Base-by-base conservation (phyloP, 768 basidiomycete genomes). In the Rhodotorula kratochvilovae region DNA sequence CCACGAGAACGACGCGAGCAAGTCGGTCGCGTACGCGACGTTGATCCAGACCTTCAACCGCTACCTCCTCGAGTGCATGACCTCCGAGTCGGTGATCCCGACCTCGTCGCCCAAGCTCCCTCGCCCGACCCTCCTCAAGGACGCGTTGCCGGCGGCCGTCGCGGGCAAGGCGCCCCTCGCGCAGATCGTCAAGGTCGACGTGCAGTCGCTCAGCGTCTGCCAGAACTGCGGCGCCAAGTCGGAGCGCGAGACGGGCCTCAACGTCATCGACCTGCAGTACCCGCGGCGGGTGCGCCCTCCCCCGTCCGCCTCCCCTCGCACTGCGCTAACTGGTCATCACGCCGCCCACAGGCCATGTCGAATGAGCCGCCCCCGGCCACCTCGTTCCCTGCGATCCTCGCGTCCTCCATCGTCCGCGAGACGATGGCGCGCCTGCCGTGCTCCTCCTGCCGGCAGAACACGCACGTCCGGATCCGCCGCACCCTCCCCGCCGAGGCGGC, bases 11-110 rank as follows among this genome's bases (percentile, higher is more conserved):
- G 87, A 90, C 75, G 56, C 73, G 23, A 25, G 67, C 36, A 72
- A 69, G 46, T 71, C 77, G 17, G 68, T 71, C 54, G 70, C 74
- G 11, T 92, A 97, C 75, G 88, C 87, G 1, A 87, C 89, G 61
- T 89, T 91, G 82, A 97, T 98, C 53, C 96, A 97, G 80, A 86
- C 87, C 25, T 97, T 97, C 83, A 92, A 97, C 79, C 88, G 95
- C 31, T 97, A 96, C 82, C 84, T 96, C 50, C 81, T 97, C 62
- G 93, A 97, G 71, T 88, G 89, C 62, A 84, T 97, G 74, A 87
- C 85, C 67, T 84, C 85, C 6, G 91, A 93, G 80, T 88, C 58
- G 27, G 17, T 25, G 88, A 8, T 89, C 87, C 80, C 33, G 86
- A 84, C 76, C 86, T 86, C 33, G 80, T 90, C 55, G 31, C 48